Percentiles rank a stretch among this genome's conserved stretches.
phyloP scores from a whole-genome alignment of 345 rosid species.

The Isatis tinctoria region DNA sequence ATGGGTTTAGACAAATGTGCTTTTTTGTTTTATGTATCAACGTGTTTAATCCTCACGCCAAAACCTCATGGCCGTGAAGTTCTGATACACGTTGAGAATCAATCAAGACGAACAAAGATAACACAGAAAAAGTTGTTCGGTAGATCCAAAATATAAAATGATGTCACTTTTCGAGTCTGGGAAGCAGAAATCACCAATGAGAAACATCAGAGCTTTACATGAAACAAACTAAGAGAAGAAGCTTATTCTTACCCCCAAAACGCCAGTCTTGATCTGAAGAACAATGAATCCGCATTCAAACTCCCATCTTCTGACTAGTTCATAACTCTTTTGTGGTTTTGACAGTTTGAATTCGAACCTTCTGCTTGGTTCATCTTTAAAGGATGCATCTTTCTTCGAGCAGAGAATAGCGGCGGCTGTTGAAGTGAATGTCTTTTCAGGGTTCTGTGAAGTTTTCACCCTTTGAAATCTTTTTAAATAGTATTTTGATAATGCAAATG shows the following conservation, averaged over 20 bases:
- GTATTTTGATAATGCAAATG: not conserved
- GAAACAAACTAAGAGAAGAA: not conserved
- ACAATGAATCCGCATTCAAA: not conserved
- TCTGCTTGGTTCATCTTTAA: not conserved
- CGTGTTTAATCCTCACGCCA: slow-evolving; percentile 31
- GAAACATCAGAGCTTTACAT: not conserved
- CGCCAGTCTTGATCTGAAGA: not conserved
- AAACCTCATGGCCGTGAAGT: slow-evolving; percentile 26
- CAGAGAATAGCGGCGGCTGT: slow-evolving; percentile 16
- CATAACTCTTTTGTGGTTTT: not conserved
- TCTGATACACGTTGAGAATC: slow-evolving; percentile 30
- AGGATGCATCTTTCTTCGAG: not conserved
- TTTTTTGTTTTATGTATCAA: not conserved
- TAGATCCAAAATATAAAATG: not conserved
- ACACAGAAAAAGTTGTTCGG: not conserved
- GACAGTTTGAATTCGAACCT: not conserved
- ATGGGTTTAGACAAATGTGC: slow-evolving; percentile 4
- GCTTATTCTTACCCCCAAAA: not conserved
- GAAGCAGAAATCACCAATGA: not conserved
- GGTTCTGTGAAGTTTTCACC: not conserved
- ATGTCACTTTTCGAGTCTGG: not conserved
- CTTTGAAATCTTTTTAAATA: not conserved
- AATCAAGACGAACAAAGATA: not conserved
- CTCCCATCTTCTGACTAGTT: too few relatives aligned
- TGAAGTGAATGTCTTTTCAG: too few relatives aligned